Percentiles rank a stretch among this genome's conserved stretches.
phyloP scores from a whole-genome alignment of 192 early-diverging fungal genomes.

The Tieghemiomyces parasiticus region DNA sequence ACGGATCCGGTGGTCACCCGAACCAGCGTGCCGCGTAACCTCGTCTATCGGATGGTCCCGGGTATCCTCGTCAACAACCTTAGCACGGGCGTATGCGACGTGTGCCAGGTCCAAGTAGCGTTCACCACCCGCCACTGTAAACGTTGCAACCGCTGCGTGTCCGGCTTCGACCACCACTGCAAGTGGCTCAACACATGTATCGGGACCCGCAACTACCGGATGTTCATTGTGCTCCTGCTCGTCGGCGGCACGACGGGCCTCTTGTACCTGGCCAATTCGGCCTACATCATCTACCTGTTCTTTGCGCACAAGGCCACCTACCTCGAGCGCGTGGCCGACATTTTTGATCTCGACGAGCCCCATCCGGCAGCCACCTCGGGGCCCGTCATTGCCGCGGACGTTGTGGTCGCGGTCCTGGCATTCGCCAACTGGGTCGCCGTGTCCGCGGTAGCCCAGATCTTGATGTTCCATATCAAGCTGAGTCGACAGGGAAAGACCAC shows the following conservation, averaged over 20 bases:
- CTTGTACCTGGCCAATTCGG: conserved; percentile 17
- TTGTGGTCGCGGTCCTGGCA: conserved; percentile 17
- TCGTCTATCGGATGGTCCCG: conserved; percentile 17
- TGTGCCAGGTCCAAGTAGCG: conserved; percentile 15
- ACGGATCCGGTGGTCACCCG: conserved; percentile 18
- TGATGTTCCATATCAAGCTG: conserved; percentile 21
- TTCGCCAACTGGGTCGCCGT: conserved; percentile 13
- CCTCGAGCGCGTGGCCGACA: conserved; percentile 13
- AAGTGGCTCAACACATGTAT: conserved; percentile 27
- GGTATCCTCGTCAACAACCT: conserved; percentile 23
- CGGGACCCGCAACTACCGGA: conserved; percentile 23
- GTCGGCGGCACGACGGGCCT: conserved; percentile 13
- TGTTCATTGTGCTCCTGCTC: conserved; percentile 24
- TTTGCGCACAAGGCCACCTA: conserved; percentile 11
- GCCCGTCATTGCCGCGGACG: conserved; percentile 1
- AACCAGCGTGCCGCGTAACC: conserved; percentile 11
- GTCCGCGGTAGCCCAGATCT: conserved; percentile 15
- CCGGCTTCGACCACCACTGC: conserved; percentile 30
- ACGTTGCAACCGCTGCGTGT: conserved; percentile 31
- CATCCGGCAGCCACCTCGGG: conserved; percentile 5
- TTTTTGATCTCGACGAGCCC: conserved; percentile 13
- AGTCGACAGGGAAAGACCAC: conserved; percentile 18
- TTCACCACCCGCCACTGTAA: conserved; percentile 28
- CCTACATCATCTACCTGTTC: conserved; percentile 12
- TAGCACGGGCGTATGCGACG: conserved; percentile 17